A percentile compares a stretch with the other conserved stretches of the same genome.
These are phyloP conservation scores for Ganoderma meredithae DNA, from an alignment of 1,284 basidiomycete species.

Conservation along the genomic window DNA sequence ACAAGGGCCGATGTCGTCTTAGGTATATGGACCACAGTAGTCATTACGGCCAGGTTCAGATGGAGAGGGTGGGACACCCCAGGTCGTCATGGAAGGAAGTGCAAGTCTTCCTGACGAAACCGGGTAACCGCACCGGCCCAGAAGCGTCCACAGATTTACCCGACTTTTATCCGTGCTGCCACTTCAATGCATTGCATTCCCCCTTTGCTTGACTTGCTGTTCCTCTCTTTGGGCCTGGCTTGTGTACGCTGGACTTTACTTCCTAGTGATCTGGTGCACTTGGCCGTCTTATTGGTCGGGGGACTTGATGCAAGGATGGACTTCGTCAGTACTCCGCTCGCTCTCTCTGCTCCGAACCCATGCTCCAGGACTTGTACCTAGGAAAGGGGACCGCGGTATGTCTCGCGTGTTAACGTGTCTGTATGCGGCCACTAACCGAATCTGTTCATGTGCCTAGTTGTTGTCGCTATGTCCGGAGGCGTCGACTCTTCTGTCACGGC, in stretches of 20 bases:
- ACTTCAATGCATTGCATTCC: not conserved
- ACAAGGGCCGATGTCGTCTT: conserved; percentile 47
- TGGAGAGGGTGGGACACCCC: not conserved
- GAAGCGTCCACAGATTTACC: conserved; percentile 17
- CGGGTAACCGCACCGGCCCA: too few species aligned
- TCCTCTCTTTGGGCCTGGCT: not conserved
- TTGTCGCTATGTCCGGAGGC: conserved; percentile 95
- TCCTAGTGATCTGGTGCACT: not conserved
- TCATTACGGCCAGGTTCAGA: conserved; percentile 11
- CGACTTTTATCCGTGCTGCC: not conserved
- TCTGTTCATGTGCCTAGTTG: conserved; percentile 56
- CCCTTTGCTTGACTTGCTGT: not conserved
- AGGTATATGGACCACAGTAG: conserved; percentile 25
- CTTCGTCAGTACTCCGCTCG: conserved; percentile 31
- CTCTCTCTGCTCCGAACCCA: conserved; percentile 33
- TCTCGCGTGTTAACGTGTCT: not conserved
- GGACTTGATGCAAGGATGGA: conserved; percentile 37
- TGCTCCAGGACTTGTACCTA: conserved; percentile 30
- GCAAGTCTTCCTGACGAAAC: too few species aligned
- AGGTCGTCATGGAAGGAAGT: conserved; percentile 1
- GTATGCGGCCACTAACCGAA: not conserved
- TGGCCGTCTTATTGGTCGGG: not conserved
- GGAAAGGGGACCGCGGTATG: conserved; percentile 39
- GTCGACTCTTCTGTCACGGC: conserved; percentile 94
- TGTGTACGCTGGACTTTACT: not conserved